phyloP scores from a whole-genome alignment of 2,329 filamentous ascomycete genomes.

The Curvularia hawaiiensis region DNA sequence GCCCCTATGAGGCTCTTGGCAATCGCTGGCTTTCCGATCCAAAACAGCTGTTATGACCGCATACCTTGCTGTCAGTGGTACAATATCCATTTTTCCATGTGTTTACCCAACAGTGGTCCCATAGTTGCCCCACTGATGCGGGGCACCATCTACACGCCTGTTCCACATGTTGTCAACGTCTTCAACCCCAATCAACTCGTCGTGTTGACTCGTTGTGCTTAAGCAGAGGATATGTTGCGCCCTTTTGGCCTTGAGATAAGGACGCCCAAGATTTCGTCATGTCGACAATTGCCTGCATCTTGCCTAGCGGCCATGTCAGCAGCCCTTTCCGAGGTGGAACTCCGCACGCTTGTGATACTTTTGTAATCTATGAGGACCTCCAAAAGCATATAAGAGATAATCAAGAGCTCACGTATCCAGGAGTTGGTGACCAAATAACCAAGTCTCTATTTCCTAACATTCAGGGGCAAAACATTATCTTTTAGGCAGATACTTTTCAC shows the following conservation, averaged over 20 bases:
- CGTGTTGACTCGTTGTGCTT: neutral
- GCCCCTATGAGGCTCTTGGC: neutral
- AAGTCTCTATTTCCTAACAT: neutral
- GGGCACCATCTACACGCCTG: neutral
- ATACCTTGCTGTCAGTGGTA: neutral
- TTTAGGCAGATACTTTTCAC: neutral
- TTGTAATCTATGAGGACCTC: too few relatives aligned
- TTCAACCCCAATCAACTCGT: neutral
- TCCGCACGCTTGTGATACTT: neutral
- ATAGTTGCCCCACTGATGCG: neutral
- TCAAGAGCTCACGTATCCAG: too few relatives aligned
- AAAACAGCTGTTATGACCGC: neutral
- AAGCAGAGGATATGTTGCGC: neutral
- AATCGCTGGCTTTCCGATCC: neutral
- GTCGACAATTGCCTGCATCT: neutral
- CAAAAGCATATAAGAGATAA: neutral
- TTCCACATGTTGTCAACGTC: neutral
- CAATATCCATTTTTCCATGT: neutral
- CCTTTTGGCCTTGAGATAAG: neutral
- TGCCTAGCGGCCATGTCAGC: neutral
- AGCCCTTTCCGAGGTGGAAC: constrained; percentile 2
- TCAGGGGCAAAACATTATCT: neutral
- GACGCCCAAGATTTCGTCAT: neutral
- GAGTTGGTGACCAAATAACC: too few relatives aligned
- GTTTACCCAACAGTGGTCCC: neutral